These are phyloP conservation scores for Tardiomyces digboiensis DNA, from an alignment of 1,139 yeast species.

Conservation along the genomic window DNA sequence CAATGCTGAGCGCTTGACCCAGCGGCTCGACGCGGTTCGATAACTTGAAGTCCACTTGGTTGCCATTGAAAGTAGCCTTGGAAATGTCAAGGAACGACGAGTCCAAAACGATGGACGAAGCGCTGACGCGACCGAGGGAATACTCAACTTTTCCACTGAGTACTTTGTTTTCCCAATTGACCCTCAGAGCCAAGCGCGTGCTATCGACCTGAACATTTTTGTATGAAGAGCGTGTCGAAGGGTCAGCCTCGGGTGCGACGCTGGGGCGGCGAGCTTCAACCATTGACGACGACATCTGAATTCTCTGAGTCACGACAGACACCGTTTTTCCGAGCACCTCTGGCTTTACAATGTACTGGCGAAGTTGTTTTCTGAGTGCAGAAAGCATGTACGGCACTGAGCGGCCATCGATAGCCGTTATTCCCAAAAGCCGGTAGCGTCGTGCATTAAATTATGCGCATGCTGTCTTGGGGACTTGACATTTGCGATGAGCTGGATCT, in stretches of 20 bases:
- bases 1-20: constrained; percentile 52
- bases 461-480: too few relatives aligned
- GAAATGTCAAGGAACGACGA: constrained; percentile 52
- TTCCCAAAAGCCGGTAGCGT: too few relatives aligned
- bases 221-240: constrained; percentile 72
- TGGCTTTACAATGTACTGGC: neutral
- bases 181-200: constrained; percentile 44
- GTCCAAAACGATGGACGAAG: constrained; percentile 46
- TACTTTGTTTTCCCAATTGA: constrained; percentile 44
- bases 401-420: constrained; percentile 1
- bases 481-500: too few relatives aligned
- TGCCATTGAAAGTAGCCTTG: constrained; percentile 38
- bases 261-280: constrained; percentile 11
- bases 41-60: constrained; percentile 28
- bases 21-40: constrained; percentile 48
- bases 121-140: constrained; percentile 24
- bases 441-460: too few relatives aligned
- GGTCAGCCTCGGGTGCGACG: constrained; percentile 35
- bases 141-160: constrained; percentile 51
- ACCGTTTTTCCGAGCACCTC: constrained; percentile 14
- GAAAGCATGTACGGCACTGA: neutral
- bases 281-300: constrained; percentile 5
- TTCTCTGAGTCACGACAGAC: too few relatives aligned
- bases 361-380: neutral
- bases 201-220: constrained; percentile 38